Conservation (phyloP, 2,329 filamentous ascomycete genomes). For the Juglanconis sp. region DNA sequence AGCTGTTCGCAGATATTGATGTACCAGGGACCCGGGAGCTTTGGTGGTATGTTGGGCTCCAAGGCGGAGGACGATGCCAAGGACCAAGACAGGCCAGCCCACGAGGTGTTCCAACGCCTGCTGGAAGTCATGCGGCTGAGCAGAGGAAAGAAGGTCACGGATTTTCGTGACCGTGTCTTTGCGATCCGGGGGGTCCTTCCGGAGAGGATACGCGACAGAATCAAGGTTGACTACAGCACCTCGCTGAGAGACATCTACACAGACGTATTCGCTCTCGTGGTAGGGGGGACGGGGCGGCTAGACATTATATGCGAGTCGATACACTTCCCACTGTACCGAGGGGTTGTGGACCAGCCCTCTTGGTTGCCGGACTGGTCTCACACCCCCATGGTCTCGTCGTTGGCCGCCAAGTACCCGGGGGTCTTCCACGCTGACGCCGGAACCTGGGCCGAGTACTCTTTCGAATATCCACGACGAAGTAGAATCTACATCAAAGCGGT, state of each 20-base stretch:
- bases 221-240: background rate
- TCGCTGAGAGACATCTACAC: background rate
- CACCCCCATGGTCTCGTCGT: background rate
- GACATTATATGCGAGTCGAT: slow-evolving; percentile 1
- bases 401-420: background rate
- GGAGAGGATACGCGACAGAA: background rate
- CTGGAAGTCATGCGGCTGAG: background rate
- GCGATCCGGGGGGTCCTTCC: background rate
- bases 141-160: background rate
- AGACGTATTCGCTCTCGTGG: background rate
- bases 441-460: background rate
- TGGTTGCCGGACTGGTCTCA: slow-evolving; percentile 4
- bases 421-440: background rate
- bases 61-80: background rate
- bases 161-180: background rate
- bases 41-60: background rate
- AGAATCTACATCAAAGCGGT: background rate
- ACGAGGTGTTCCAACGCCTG: background rate
- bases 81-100: background rate
- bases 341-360: background rate
- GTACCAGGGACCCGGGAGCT: background rate
- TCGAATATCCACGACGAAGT: background rate
- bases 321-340: background rate
- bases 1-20: background rate
- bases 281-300: background rate